Base-by-base conservation (phyloP, 2,329 filamentous ascomycete species). In the Neopestalotiopsis clavispora region DNA sequence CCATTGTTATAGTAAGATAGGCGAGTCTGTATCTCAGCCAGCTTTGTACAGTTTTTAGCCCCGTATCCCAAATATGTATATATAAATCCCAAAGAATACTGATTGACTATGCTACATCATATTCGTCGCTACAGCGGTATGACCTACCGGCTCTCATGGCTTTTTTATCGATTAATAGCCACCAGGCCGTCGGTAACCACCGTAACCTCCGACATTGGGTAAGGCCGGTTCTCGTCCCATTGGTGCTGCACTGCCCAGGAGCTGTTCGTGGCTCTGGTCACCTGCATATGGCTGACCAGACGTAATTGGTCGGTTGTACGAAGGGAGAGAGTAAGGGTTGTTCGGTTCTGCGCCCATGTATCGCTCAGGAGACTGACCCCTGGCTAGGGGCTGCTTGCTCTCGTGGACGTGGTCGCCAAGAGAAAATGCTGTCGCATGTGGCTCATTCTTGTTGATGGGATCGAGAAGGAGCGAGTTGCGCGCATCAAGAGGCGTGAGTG, bases 381-480 rank as follows among this genome's bases (percentile, higher is more conserved):
- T 78, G 66, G 67, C 34, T 67, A 71, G 60, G 9, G 72, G 69
- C 63, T 71, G 66, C 45, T 80, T 79, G 70, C 79, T 78, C 65
- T 83, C 79, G 34, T 77, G 70, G 23, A 78, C 74, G 6, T 81
- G 77, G 66, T 80, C 82, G 65, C 82, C 78, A 68, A 85, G 75
- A 59, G 85, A 80, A 72, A 85, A 84, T 69, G 82, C 82, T 40
- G 59, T 72, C 34, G 81, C 81, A 32, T 9, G 12, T 10, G 59
- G 30, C 13, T 40, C 30, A 38, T 79, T 79, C 56, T 79, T 77
- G 23, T 81, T 80, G 57, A 74, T 71, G 56, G 81, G 87, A 66
- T 92, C 89, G 80, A 94, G 90, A 69, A 97, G 90, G 23, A 98
- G 89, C 13, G 92, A 95, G 84, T 95, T 95, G 77, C 93, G 92